These are phyloP conservation scores for Hippophae rhamnoides DNA, from an alignment of 306 rosid genomes.

Conservation along the genomic window DNA sequence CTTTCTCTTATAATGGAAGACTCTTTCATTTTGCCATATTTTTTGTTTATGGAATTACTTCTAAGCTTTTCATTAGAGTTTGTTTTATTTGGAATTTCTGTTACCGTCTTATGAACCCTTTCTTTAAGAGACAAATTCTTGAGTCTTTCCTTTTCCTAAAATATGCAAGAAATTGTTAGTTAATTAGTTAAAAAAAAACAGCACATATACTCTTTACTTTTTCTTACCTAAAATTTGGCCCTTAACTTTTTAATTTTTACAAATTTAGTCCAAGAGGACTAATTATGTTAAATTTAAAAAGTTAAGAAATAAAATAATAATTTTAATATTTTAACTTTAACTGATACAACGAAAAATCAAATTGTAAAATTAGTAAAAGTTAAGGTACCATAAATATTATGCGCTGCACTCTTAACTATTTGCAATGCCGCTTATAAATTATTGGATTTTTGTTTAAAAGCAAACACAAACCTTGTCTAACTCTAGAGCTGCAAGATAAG, in stretches of 20 bases:
- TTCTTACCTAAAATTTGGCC: too few relatives aligned
- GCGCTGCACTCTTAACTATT: too few relatives aligned
- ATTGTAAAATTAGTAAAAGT: too few relatives aligned
- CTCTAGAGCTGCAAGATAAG: slow-evolving; percentile 56
- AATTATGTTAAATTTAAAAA: background rate
- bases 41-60: slow-evolving; percentile 21
- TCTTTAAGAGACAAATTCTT: slow-evolving; percentile 25
- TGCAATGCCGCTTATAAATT: too few relatives aligned
- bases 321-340: too few relatives aligned
- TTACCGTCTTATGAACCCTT: slow-evolving; percentile 27
- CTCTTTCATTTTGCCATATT: slow-evolving; percentile 23
- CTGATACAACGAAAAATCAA: too few relatives aligned
- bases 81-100: slow-evolving; percentile 23
- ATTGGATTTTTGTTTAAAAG: background rate
- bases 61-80: slow-evolving; percentile 27
- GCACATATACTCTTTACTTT: too few relatives aligned
- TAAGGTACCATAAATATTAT: too few relatives aligned
- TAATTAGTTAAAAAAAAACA: too few relatives aligned
- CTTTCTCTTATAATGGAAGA: slow-evolving; percentile 16
- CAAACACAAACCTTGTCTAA: slow-evolving; percentile 43
- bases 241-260: too few relatives aligned
- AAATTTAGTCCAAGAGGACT: too few relatives aligned
- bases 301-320: too few relatives aligned
- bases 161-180: slow-evolving; percentile 1
- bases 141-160: slow-evolving; percentile 41